Conservation (phyloP, 768 basidiomycete genomes). For the Clitopilus passeckerianus region DNA sequence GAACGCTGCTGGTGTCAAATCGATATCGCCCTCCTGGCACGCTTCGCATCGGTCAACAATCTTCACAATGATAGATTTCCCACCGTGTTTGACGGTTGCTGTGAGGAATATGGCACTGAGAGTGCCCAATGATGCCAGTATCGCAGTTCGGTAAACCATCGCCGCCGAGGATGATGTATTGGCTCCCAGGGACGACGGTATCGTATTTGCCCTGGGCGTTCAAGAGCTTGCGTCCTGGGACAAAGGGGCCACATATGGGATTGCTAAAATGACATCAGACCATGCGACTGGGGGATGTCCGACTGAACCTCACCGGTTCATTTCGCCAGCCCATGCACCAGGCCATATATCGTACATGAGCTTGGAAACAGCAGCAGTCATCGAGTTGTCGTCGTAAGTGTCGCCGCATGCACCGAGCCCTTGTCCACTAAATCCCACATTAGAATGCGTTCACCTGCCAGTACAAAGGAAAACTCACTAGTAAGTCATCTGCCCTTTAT, state of each 20-base stretch:
- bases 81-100: conserved; percentile 19
- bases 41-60: conserved; percentile 48
- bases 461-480: conserved; percentile 16
- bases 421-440: conserved; percentile 14
- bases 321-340: conserved; percentile 14
- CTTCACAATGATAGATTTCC: conserved; percentile 29
- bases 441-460: background rate
- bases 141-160: conserved; percentile 22
- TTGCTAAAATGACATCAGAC: conserved; percentile 10
- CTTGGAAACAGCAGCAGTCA: conserved; percentile 23
- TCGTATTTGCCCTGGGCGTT: conserved; percentile 13
- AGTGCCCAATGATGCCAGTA: background rate
- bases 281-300: background rate
- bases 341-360: conserved; percentile 22
- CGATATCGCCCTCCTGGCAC: conserved; percentile 29
- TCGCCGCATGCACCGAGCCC: conserved; percentile 25
- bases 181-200: conserved; percentile 12
- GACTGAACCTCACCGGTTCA: conserved; percentile 16
- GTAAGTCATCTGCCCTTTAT: conserved; percentile 24
- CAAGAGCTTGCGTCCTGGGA: conserved; percentile 17
- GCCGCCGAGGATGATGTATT: conserved; percentile 19
- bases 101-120: conserved; percentile 18
- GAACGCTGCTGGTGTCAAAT: conserved; percentile 23
- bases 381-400: conserved; percentile 22
- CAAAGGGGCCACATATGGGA: conserved; percentile 25